Base-by-base conservation (phyloP, 1,284 basidiomycete species). In the Moesziomyces globuligerus region DNA sequence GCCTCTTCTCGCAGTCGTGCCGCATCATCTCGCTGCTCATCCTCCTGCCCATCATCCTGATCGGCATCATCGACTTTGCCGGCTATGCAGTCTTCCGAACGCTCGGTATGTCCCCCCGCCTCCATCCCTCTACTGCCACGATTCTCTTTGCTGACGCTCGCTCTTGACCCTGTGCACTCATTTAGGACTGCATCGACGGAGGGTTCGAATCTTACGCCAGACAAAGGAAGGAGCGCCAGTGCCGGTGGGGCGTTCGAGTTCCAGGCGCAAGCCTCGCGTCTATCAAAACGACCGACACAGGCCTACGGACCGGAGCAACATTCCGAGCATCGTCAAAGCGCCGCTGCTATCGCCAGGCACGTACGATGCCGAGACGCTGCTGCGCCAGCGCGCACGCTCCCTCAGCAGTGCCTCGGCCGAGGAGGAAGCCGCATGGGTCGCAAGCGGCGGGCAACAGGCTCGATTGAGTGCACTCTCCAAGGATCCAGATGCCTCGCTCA, bases 81-180 rank as follows among this genome's bases (percentile, higher is more conserved):
- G 75, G 75, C 5, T 79, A 79, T 37, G 75, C 75, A 8, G 74
- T 79, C 8, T 74, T 79, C 41, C 58, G 76, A 29, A 77, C 75
- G 24, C 66, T 79, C 13, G 76, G 76, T 76, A 52, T 42, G 75
- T 75, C 46, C 25, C 11, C 10, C 9, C 24, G 20, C 8, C 23
- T 29, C n/a, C 21, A 21, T 29, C 0, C 15, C n/a, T n/a, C n/a
- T n/a, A n/a, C n/a, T n/a, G n/a, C n/a, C n/a, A n/a, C n/a, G n/a
- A n/a, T n/a, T n/a, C n/a, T n/a, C n/a, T n/a, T n/a, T n/a, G n/a
- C n/a, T n/a, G n/a, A n/a, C n/a, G n/a, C n/a, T n/a, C n/a, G n/a
- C n/a, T n/a, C n/a, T n/a, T 48, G 23, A 39, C 41, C 1, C 21
- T 26, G 4, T 7, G 26, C 3, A 7, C 36, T 24, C 20, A 2